Conservation (phyloP, 139 green algal genomes). For the Gonium pectorale region DNA sequence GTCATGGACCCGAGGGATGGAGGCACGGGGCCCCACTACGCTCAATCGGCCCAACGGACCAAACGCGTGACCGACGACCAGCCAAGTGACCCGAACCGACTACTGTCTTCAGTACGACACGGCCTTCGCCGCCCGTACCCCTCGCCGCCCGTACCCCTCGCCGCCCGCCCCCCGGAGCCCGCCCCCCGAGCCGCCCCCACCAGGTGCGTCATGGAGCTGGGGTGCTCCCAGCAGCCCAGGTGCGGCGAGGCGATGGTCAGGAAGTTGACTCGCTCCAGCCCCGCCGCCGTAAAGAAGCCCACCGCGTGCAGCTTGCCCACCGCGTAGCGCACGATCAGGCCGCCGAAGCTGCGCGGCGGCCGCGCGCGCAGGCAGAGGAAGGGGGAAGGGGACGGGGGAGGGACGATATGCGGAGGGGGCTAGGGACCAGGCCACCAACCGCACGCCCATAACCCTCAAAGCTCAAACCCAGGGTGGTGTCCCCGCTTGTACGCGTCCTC, state of each 20-base stretch:
- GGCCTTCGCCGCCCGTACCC: not conserved
- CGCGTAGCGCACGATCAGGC: constrained; percentile 49
- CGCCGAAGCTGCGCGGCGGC: constrained; percentile 33
- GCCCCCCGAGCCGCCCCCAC: not conserved
- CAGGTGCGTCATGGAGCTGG: constrained; percentile 20
- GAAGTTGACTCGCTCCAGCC: constrained; percentile 44
- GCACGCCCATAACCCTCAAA: too few species aligned
- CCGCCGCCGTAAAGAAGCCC: constrained; percentile 23
- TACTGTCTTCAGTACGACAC: too few species aligned
- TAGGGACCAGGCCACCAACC: too few species aligned
- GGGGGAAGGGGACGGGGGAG: not conserved
- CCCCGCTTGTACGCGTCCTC: too few species aligned
- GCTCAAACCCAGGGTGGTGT: too few species aligned
- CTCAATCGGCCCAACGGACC: too few species aligned
- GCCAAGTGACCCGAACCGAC: too few species aligned
- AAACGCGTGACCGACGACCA: too few species aligned
- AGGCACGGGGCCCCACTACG: too few species aligned
- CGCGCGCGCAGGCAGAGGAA: not conserved
- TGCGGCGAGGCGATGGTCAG: constrained; percentile 43
- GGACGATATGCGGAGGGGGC: too few species aligned
- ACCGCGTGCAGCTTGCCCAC: constrained; percentile 47
- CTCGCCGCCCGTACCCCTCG: not conserved
- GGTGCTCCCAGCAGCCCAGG: constrained; percentile 45
- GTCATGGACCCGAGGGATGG: too few species aligned
- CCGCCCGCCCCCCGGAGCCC: not conserved